Percentiles rank a stretch among this genome's conserved stretches.
These are phyloP conservation scores for Ophiognomonia clavigignenti-juglandacearum DNA, from an alignment of 2,329 filamentous ascomycete species.

Conservation along the genomic window DNA sequence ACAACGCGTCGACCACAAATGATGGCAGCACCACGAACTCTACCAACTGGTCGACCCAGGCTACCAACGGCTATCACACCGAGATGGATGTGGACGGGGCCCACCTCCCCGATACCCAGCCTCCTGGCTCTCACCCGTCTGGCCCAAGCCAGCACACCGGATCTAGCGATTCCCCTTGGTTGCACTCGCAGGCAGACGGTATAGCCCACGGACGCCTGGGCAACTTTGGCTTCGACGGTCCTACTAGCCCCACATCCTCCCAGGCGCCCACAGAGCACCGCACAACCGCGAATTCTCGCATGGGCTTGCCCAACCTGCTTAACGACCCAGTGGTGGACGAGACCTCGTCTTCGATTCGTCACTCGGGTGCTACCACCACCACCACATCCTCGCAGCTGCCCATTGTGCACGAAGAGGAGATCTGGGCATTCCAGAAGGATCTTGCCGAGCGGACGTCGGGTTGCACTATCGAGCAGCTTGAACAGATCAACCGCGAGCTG, in stretches of 20 bases:
- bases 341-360: conserved; percentile 21
- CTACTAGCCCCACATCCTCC: conserved; percentile 33
- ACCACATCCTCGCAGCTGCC: conserved; percentile 42
- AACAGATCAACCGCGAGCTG: conserved; percentile 84
- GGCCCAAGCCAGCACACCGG: conserved; percentile 36
- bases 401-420: conserved; percentile 41
- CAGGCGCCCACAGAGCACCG: conserved; percentile 25
- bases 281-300: conserved; percentile 23
- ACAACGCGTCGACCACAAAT: conserved; percentile 93
- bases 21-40: conserved; percentile 65
- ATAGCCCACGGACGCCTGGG: conserved; percentile 32
- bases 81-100: conserved; percentile 35
- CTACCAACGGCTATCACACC: conserved; percentile 60
- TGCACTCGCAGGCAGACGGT: conserved; percentile 53
- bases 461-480: conserved; percentile 86
- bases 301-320: conserved; percentile 34
- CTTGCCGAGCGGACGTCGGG: conserved; percentile 67
- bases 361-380: conserved; percentile 28
- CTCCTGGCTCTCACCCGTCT: conserved; percentile 21
- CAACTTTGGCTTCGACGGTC: conserved; percentile 8
- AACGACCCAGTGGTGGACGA: conserved; percentile 34
- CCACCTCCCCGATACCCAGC: conserved; percentile 52
- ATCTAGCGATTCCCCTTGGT: conserved; percentile 50
- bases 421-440: conserved; percentile 55
- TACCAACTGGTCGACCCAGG: conserved; percentile 64